Base-by-base conservation (phyloP, 2,329 filamentous ascomycete genomes). In the Penicillium corylophilum region DNA sequence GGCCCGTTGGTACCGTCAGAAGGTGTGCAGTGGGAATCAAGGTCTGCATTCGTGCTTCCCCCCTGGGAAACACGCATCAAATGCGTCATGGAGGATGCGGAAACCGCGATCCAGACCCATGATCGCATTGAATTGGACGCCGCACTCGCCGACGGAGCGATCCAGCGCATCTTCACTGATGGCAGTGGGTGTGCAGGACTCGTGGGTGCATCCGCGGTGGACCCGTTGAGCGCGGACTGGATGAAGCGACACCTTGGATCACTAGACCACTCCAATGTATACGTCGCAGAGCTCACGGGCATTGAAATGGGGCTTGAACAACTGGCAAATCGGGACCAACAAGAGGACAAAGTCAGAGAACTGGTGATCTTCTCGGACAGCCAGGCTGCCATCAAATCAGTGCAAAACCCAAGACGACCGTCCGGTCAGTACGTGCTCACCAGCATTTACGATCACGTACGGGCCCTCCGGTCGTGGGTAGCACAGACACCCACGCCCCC, bases 361-460 rank as follows among this genome's bases (percentile, higher is more conserved):
- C 24, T 26, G 24, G 24, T 18, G 8, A 40, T 48, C 16, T 41
- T 48, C 45, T 42, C 38, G n/a, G n/a, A 49, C 24, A 36, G 47
- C 39, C 39, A 20, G 46, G 28, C 28, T 43, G 1, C 29, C 24
- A n/a, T 31, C 12, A 31, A 43, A 43, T 31, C 46, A 20, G 13
- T 13, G 36, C 12, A 33, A 33, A 40, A 23, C 35, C 4, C 4
- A 9, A 26, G 24, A 9, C 24, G 24, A 26, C 24, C 24, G 24
- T 26, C 9, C 9, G 24, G 47, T 41, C 18, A 50, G 20, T 41
- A 39, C 33, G 5, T 45, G 0, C 40, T 50, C 9, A 1, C 2
- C 1, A 7, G 2, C 2, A 35, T 41, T 15, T 50, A 50, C 4
- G 4, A 41, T 0, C 33, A 41, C 20, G 12, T 45, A 31, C 24